A percentile compares a stretch with the other conserved stretches of the same genome.
phyloP scores from a whole-genome alignment of 345 rosid species.

The Linum lewisii region DNA sequence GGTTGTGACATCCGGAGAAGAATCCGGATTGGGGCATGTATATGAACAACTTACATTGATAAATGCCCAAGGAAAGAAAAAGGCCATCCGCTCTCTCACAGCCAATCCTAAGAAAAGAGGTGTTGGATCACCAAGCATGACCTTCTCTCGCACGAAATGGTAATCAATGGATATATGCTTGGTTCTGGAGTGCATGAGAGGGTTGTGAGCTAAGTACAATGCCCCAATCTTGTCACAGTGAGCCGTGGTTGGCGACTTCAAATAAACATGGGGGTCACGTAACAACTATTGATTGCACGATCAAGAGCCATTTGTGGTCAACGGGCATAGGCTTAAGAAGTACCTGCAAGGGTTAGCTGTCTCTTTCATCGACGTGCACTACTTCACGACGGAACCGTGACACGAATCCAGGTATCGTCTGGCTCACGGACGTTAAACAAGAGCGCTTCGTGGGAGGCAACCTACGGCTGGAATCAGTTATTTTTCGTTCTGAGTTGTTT shows the following conservation, averaged over 20 bases:
- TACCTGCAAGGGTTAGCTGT: no score
- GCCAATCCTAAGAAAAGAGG: conserved; percentile 1
- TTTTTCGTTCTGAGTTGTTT: no score
- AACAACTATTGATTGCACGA: neutral
- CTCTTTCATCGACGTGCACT: no score
- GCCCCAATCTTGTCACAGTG: neutral
- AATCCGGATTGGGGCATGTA: conserved; percentile 1
- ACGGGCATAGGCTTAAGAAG: no score
- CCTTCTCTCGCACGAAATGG: neutral
- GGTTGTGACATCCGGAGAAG: conserved; percentile 1
- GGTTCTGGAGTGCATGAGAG: conserved; percentile 1
- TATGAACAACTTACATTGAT: neutral
- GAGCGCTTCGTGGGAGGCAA: no score
- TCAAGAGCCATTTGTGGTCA: no score
- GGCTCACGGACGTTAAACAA: no score
- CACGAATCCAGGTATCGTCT: no score
- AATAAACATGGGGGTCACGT: neutral
- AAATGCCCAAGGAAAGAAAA: neutral
- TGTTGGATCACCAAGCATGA: conserved; percentile 1
- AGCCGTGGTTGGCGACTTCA: neutral
- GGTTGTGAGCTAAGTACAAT: conserved; percentile 1
- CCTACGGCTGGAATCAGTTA: no score
- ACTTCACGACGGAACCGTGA: no score
- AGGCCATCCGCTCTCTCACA: neutral
- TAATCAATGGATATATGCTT: neutral